These are phyloP conservation scores for Diaporthe nobilis DNA, from an alignment of 2,329 filamentous ascomycete genomes.

Conservation along the genomic window DNA sequence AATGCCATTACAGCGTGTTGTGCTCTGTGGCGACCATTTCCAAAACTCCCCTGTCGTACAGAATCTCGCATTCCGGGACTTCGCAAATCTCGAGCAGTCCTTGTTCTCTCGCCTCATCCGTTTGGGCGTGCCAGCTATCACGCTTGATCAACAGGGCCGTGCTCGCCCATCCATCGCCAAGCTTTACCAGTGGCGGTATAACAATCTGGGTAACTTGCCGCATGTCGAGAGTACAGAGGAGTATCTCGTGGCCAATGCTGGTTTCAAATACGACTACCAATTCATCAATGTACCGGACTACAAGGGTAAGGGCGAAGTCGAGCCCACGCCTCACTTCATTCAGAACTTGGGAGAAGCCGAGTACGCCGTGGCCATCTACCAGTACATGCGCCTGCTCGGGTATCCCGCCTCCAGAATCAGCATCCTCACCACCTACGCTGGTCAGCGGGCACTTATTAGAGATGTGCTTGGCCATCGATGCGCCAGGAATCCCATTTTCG, in stretches of 20 bases:
- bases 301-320: conserved; percentile 88
- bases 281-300: conserved; percentile 97
- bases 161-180: conserved; percentile 88
- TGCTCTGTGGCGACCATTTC: conserved; percentile 94
- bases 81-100: conserved; percentile 95
- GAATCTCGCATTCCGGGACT: conserved; percentile 92
- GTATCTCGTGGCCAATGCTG: conserved; percentile 87
- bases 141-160: conserved; percentile 93
- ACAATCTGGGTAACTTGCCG: conserved; percentile 83
- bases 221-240: conserved; percentile 77
- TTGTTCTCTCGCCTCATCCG: conserved; percentile 93
- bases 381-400: conserved; percentile 96
- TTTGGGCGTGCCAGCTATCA: conserved; percentile 91
- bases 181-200: conserved; percentile 95
- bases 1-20: conserved; percentile 85
- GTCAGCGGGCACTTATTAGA: conserved; percentile 87
- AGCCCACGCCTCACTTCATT: conserved; percentile 94
- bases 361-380: conserved; percentile 94
- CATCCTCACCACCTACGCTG: conserved; percentile 94
- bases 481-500: conserved; percentile 86
- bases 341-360: conserved; percentile 98
- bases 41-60: conserved; percentile 98
- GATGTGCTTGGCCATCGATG: conserved; percentile 91
- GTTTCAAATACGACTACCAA: conserved; percentile 94
- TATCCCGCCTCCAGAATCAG: conserved; percentile 88